Evolutionary conservation across 2,329 filamentous ascomycete species (phyloP), one percentile per base, ranked within the genome.

Genomic region (Pseudogymnoascus sp.): DNA sequence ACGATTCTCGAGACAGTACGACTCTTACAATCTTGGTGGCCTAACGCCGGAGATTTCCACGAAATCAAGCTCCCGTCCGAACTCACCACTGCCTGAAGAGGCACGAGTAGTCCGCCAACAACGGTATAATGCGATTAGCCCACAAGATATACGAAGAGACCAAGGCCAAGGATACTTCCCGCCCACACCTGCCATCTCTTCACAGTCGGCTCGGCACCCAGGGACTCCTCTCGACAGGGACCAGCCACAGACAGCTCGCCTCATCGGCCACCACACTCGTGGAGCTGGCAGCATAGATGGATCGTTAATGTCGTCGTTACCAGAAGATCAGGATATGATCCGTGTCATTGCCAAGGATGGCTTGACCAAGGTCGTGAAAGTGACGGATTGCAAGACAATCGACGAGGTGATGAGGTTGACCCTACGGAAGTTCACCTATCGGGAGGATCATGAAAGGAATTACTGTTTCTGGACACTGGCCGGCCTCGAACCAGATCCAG

Each of bases 391-490:
- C 81, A 92, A 88, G 71, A 95, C 89, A 4, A 90, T 91, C 65
- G 95, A 97, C 71, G 92, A 97, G 68, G 90, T 97, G 61, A 93
- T 97, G 80, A 83, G 92, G 52, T 89, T 91, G 65, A 96, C 95
- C 0, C 78, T 97, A 49, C 86, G 89, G 68, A 97, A 97, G 74
- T 90, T 96, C 66, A 87, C 88, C 41, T 82, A 96, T 31, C 90
- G 92, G 21, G 92, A 96, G 72, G 90, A 93, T 66, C 92, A 97
- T 71, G 90, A 95, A 73, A 86, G 92, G 70, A 96, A 96, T 71
- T 97, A 96, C 77, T 97, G 93, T 78, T 97, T 99, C 78, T 97
- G 95, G 80, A 88, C 96, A 0, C 81, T 97, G 63, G 88, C 91
- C 67, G 93, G 93, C 60, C 80, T 91, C 40, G 91, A 97, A 58